Percentiles rank a stretch among this genome's conserved stretches.
Conservation (phyloP, 306 rosid species). For the Cicer chorassanicum region DNA sequence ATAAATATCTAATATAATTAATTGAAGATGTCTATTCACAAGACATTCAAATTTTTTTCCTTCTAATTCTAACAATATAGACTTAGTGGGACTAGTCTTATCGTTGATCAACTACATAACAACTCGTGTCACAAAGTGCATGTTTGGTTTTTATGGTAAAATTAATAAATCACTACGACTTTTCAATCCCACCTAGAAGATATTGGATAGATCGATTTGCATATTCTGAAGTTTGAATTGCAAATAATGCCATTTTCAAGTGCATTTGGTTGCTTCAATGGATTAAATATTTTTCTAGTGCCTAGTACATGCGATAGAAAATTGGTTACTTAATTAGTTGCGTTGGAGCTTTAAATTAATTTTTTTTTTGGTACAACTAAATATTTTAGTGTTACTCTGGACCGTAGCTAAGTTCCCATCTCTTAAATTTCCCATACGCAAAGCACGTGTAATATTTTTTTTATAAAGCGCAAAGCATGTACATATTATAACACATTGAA, state of each 20-base stretch:
- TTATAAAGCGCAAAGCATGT: not conserved
- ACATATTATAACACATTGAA: not conserved
- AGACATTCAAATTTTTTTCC: too few species aligned
- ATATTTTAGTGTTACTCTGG: not conserved
- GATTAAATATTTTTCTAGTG: slow-evolving; percentile 26
- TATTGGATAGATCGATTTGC: not conserved
- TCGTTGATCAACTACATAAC: too few species aligned
- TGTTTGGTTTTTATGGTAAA: too few species aligned
- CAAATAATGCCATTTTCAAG: not conserved
- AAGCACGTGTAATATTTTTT: too few species aligned
- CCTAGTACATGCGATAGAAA: slow-evolving; percentile 6
- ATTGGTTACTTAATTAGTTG: slow-evolving; percentile 17
- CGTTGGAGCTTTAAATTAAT: not conserved
- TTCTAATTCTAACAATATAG: too few species aligned
- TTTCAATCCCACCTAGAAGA: too few species aligned
- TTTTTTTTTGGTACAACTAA: too few species aligned
- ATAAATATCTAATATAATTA: too few species aligned
- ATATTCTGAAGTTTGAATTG: slow-evolving; percentile 7
- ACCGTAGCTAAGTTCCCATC: not conserved
- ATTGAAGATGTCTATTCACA: too few species aligned
- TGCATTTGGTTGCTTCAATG: not conserved
- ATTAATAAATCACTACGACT: too few species aligned
- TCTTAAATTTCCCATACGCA: not conserved
- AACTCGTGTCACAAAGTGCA: too few species aligned
- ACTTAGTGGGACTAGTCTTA: too few species aligned